Conservation (phyloP, 805 yeast species). For the Candida alai region DNA sequence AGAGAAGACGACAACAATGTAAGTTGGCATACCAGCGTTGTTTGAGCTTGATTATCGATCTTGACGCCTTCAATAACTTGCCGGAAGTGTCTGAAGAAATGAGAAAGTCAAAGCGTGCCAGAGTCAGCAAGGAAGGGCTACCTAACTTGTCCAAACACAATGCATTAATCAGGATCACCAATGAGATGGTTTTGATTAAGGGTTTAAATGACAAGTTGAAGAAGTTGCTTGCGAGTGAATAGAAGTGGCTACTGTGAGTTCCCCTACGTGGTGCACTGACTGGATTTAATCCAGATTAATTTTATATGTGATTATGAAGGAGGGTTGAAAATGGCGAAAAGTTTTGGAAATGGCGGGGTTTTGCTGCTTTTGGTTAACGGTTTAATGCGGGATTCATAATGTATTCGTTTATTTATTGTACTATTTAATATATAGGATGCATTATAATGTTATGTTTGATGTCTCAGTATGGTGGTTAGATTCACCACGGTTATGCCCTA, state of each 20-base stretch:
- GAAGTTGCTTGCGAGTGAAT: slow-evolving; percentile 18
- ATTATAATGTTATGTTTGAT: too few species aligned
- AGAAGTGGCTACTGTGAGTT: too few species aligned
- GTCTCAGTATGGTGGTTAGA: too few species aligned
- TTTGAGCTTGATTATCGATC: slow-evolving; percentile 34
- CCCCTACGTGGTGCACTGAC: background rate
- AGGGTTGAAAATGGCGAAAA: too few species aligned
- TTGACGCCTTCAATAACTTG: slow-evolving; percentile 34
- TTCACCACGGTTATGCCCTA: too few species aligned
- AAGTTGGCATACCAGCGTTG: slow-evolving; percentile 43
- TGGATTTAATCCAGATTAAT: background rate
- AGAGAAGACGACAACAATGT: slow-evolving; percentile 41
- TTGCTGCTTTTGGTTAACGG: too few species aligned
- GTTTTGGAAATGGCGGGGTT: too few species aligned
- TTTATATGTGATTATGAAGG: background rate
- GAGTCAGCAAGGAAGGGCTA: slow-evolving; percentile 40
- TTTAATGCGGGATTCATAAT: too few species aligned
- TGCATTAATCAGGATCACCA: slow-evolving; percentile 37
- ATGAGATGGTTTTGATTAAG: slow-evolving; percentile 34
- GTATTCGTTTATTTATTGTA: too few species aligned
- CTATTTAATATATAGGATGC: too few species aligned
- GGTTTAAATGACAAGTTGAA: slow-evolving; percentile 30
- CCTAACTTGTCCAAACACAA: slow-evolving; percentile 43
- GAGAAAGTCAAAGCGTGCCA: slow-evolving; percentile 34
- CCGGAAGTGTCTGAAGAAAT: slow-evolving; percentile 21